phyloP scores from a whole-genome alignment of 2,329 filamentous ascomycete species.

The Verticillium longisporum region DNA sequence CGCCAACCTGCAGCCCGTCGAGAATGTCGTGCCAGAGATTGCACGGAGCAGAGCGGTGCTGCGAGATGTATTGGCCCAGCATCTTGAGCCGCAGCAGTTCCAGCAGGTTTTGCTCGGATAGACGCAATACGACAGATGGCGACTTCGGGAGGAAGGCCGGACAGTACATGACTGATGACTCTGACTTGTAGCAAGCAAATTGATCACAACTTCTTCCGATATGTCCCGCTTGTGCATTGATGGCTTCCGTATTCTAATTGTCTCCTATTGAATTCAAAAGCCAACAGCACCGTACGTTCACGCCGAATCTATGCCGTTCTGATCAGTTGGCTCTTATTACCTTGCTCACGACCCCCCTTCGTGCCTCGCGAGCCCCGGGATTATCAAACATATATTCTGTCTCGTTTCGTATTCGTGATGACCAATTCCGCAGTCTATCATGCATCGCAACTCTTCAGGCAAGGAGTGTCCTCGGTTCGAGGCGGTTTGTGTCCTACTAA shows the following conservation, averaged over 20 bases:
- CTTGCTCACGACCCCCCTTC: neutral
- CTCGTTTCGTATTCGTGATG: neutral
- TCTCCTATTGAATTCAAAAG: neutral
- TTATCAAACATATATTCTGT: neutral
- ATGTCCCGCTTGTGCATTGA: neutral
- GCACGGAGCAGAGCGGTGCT: slow-evolving; percentile 39
- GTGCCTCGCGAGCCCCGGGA: neutral
- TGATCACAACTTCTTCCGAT: neutral
- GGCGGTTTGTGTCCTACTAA: neutral
- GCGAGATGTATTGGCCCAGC: slow-evolving; percentile 37
- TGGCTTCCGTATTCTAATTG: too few relatives aligned
- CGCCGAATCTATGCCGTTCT: neutral
- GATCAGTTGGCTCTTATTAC: neutral
- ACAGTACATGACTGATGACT: neutral
- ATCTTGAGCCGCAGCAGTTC: slow-evolving; percentile 37
- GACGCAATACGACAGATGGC: neutral
- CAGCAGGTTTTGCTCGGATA: slow-evolving; percentile 40
- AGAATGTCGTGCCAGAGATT: slow-evolving; percentile 43
- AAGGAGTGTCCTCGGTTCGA: neutral
- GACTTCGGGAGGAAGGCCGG: neutral
- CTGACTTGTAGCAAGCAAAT: neutral
- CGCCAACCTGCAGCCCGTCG: slow-evolving; percentile 46
- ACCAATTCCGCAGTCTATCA: neutral
- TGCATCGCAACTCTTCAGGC: neutral
- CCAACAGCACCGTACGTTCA: neutral